Base-by-base conservation (phyloP, 2,329 filamentous ascomycete species). In the Aschersonia sp. region DNA sequence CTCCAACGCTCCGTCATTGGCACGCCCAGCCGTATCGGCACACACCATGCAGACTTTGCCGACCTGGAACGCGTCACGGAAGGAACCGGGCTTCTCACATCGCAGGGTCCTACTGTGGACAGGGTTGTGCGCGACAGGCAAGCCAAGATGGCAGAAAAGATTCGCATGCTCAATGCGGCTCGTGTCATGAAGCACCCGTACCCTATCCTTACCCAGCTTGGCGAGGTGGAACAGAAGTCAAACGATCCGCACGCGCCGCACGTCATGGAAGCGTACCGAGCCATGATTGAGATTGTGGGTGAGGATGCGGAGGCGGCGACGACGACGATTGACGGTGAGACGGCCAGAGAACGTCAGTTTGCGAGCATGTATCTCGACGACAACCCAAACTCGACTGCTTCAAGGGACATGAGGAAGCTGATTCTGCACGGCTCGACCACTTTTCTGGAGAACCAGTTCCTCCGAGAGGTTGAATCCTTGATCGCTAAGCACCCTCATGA, bases 1-100 rank as follows among this genome's bases (percentile, higher is more conserved):
- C 71, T 94, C 57, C 82, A 85, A 50, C 85, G 83, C 56, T 95
- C 91, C 7, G 84, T 96, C 47, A 92, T 97, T 61, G 91, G 91
- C 44, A 80, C 82, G 30, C 81, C 88, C 9, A 83, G 77, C 56
- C 75, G 77, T 51, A 78, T 84, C 50, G 80, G 83, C 32, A 68
- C 74, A 12, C 79, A 88, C 52, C 67, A 76, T 47, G 61, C 75
- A 32, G 74, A 80, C 48, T 89, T 89, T 58, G 75, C 80, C 12
- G 85, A 91, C 55, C 72, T 84, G 7, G 75, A 81, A 48, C 74
- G 78, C 44, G 71, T 73, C 43, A 75, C 72, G 35, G 73, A 74
- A 45, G 67, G 66, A 41, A 60, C 68, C 9, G 67, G 69, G 20
- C 56, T 63, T 20, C 61, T 73, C 35, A 60, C 60, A 40, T 67